phyloP scores from a whole-genome alignment of 305 asterid genomes.

The Withania somnifera region DNA sequence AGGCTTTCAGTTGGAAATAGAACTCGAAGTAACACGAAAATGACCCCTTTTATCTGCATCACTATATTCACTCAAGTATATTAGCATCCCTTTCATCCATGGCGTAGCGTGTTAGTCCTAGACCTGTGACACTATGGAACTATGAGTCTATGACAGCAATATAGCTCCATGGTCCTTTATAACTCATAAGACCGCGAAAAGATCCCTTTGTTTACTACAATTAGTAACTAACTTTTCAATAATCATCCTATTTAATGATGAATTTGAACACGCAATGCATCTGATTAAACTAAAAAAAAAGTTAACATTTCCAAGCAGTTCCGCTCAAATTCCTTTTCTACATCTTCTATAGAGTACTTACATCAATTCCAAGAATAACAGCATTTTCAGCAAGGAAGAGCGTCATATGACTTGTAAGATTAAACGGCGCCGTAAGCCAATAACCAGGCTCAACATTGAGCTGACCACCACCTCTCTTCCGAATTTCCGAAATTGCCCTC shows the following conservation, averaged over 20 bases:
- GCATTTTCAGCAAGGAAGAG: conserved; percentile 65
- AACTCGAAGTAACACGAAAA: background rate
- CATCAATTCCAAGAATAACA: conserved; percentile 71
- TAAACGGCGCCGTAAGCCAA: conserved; percentile 90
- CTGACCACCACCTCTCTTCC: conserved; percentile 75
- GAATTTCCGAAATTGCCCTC: conserved; percentile 57
- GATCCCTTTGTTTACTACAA: background rate
- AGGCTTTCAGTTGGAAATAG: background rate
- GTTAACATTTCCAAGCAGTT: background rate
- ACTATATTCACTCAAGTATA: background rate
- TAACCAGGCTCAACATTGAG: conserved; percentile 65
- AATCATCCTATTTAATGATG: background rate
- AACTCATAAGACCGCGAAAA: background rate
- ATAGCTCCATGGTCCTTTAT: background rate
- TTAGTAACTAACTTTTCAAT: background rate
- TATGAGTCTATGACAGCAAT: too few species aligned
- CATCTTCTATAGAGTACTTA: conserved; percentile 17
- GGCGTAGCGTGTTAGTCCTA: background rate
- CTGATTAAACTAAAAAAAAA: background rate
- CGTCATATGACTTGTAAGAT: conserved; percentile 82
- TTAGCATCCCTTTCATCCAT: background rate
- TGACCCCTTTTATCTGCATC: background rate
- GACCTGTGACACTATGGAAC: background rate
- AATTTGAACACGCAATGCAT: background rate
- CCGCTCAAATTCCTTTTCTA: background rate